Percentiles rank a stretch among this genome's conserved stretches.
Conservation (phyloP, 2,329 filamentous ascomycete genomes). For the Chalara sp. region DNA sequence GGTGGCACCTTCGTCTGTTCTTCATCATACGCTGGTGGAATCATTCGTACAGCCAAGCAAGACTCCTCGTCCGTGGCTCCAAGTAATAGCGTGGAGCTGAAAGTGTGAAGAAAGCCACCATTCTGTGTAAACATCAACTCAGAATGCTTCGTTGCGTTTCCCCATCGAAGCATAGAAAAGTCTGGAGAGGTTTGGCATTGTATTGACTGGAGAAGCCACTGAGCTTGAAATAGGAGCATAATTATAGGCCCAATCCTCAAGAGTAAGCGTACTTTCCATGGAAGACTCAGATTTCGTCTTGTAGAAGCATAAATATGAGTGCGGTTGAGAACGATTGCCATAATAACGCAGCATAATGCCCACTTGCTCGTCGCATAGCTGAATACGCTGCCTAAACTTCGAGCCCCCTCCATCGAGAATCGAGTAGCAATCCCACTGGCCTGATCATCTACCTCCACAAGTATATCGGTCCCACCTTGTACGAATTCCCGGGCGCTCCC, state of each 20-base stretch:
- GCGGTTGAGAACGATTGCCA: slow-evolving; percentile 82
- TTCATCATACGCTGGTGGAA: slow-evolving; percentile 42
- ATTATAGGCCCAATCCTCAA: slow-evolving; percentile 67
- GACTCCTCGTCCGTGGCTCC: slow-evolving; percentile 69
- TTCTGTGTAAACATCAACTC: slow-evolving; percentile 64
- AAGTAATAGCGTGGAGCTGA: slow-evolving; percentile 67
- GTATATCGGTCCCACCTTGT: slow-evolving; percentile 19
- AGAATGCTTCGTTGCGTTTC: slow-evolving; percentile 55
- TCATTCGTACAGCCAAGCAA: slow-evolving; percentile 71
- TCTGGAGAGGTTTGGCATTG: slow-evolving; percentile 83
- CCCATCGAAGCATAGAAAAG: slow-evolving; percentile 64
- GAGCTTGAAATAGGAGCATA: slow-evolving; percentile 62
- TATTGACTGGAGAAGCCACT: slow-evolving; percentile 71
- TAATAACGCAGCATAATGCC: slow-evolving; percentile 80
- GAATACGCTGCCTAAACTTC: slow-evolving; percentile 79
- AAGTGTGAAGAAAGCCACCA: slow-evolving; percentile 61
- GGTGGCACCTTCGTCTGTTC: slow-evolving; percentile 17
- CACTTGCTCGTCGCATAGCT: slow-evolving; percentile 87
- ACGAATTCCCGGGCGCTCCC: slow-evolving; percentile 23
- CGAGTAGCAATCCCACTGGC: slow-evolving; percentile 35
- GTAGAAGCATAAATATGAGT: slow-evolving; percentile 92
- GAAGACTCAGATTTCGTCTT: slow-evolving; percentile 68
- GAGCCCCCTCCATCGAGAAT: slow-evolving; percentile 51
- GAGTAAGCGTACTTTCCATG: slow-evolving; percentile 63
- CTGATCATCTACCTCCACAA: slow-evolving; percentile 35